Conservation (phyloP, 2,329 filamentous ascomycete species). For the Thelonectria olida region DNA sequence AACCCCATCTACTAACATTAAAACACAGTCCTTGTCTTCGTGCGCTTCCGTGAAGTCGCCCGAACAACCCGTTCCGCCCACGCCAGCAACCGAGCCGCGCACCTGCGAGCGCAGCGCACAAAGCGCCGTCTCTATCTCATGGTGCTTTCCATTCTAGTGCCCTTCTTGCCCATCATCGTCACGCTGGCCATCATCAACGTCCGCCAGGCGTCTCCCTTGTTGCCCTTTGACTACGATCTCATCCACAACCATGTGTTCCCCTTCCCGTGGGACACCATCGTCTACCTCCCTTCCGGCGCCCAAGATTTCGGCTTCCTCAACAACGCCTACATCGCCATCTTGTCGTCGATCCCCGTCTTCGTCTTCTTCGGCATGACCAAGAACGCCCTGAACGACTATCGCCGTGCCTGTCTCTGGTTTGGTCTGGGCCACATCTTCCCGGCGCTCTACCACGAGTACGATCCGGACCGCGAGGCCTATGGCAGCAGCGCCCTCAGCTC, state of each 20-base stretch:
- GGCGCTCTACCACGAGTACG: conserved; percentile 49
- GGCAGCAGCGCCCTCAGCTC: conserved; percentile 36
- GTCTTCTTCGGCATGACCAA: conserved; percentile 65
- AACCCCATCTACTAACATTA: neutral
- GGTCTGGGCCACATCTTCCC: conserved; percentile 57
- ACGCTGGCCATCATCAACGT: conserved; percentile 55
- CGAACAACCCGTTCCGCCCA: conserved; percentile 52
- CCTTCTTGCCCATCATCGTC: conserved; percentile 60
- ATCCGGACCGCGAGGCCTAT: conserved; percentile 43
- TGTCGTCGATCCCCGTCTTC: conserved; percentile 59
- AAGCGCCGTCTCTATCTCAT: conserved; percentile 65
- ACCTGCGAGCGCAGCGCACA: conserved; percentile 56
- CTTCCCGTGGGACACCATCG: conserved; percentile 57
- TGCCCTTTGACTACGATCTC: conserved; percentile 51
- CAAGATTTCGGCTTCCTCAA: conserved; percentile 54
- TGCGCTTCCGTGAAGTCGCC: conserved; percentile 57
- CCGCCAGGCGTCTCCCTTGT: conserved; percentile 34
- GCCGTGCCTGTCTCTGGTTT: conserved; percentile 47
- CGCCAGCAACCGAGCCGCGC: conserved; percentile 50
- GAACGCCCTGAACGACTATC: conserved; percentile 62
- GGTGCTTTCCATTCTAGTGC: conserved; percentile 59
- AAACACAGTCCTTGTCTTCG: conserved; percentile 54
- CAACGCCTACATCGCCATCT: conserved; percentile 58
- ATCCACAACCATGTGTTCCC: conserved; percentile 51
- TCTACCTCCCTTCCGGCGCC: conserved; percentile 53